These are phyloP conservation scores for Diddensiella caesifluorescens DNA, from an alignment of 805 yeast species.

Conservation along the genomic window DNA sequence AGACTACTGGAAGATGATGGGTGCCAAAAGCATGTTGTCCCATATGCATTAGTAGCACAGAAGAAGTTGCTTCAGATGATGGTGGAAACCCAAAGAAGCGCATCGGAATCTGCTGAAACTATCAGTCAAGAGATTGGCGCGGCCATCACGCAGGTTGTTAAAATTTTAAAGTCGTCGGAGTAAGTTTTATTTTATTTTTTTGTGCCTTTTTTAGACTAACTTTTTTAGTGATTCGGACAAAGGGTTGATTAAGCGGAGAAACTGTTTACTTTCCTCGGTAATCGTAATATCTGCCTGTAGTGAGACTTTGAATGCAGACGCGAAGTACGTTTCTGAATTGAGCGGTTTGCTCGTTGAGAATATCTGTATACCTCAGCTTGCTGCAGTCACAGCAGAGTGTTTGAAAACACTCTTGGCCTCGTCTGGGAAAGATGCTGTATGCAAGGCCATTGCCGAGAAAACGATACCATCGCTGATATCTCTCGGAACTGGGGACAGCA, in stretches of 20 bases:
- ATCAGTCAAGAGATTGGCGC: slow-evolving; percentile 31
- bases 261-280: slow-evolving; percentile 40
- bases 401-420: slow-evolving; percentile 50
- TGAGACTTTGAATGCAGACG: slow-evolving; percentile 31
- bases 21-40: slow-evolving; percentile 41
- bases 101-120: slow-evolving; percentile 21
- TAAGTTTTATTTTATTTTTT: background rate
- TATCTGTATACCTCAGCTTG: slow-evolving; percentile 34
- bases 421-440: slow-evolving; percentile 29
- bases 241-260: slow-evolving; percentile 24
- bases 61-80: slow-evolving; percentile 39
- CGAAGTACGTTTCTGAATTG: slow-evolving; percentile 34
- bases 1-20: slow-evolving; percentile 44
- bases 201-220: background rate
- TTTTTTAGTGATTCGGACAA: slow-evolving; percentile 6
- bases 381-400: slow-evolving; percentile 52
- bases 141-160: slow-evolving; percentile 18
- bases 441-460: slow-evolving; percentile 38
- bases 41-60: slow-evolving; percentile 48
- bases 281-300: slow-evolving; percentile 42
- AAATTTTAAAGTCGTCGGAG: slow-evolving; percentile 10
- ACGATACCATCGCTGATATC: slow-evolving; percentile 44
- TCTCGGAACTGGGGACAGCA: slow-evolving; percentile 25
- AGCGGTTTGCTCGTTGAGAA: slow-evolving; percentile 35
- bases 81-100: slow-evolving; percentile 16